A percentile compares a stretch with the other conserved stretches of the same genome.
These are phyloP conservation scores for Populus hybrid DNA, from an alignment of 441 rosid genomes.

Conservation along the genomic window DNA sequence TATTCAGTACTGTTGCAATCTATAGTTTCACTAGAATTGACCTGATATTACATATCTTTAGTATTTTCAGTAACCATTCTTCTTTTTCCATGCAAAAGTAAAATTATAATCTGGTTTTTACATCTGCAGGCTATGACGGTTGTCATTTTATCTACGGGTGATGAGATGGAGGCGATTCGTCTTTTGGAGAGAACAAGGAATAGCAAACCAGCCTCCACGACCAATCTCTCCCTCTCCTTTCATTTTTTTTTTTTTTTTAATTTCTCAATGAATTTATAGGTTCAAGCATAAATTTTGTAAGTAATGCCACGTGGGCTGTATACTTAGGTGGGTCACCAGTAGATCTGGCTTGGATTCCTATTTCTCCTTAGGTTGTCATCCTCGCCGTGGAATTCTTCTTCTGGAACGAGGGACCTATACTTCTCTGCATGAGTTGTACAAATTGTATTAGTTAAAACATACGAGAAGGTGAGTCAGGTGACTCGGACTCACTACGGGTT, in stretches of 20 bases:
- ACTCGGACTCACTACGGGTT: too few relatives aligned
- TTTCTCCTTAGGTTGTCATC: background rate
- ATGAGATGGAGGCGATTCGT: conserved; percentile 3
- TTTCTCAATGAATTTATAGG: background rate
- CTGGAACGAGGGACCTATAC: background rate
- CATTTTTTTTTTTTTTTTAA: too few relatives aligned
- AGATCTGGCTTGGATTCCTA: background rate
- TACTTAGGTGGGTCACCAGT: conserved; percentile 1
- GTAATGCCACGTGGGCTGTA: background rate
- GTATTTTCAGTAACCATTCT: background rate
- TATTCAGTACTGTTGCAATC: background rate
- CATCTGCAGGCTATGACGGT: conserved; percentile 59
- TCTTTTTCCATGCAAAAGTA: background rate
- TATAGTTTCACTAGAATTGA: background rate
- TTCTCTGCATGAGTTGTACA: background rate
- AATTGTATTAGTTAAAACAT: background rate
- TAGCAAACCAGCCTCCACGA: background rate
- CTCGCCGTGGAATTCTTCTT: background rate
- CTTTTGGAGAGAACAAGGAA: background rate
- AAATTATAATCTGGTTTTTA: background rate
- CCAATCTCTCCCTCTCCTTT: background rate
- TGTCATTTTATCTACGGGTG: conserved; percentile 53
- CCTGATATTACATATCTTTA: background rate
- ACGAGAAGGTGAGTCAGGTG: too few relatives aligned
- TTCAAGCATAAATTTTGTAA: conserved; percentile 27